Evolutionary conservation across 441 rosid species (phyloP).

Genomic region (Dalechampia spathulata): DNA sequence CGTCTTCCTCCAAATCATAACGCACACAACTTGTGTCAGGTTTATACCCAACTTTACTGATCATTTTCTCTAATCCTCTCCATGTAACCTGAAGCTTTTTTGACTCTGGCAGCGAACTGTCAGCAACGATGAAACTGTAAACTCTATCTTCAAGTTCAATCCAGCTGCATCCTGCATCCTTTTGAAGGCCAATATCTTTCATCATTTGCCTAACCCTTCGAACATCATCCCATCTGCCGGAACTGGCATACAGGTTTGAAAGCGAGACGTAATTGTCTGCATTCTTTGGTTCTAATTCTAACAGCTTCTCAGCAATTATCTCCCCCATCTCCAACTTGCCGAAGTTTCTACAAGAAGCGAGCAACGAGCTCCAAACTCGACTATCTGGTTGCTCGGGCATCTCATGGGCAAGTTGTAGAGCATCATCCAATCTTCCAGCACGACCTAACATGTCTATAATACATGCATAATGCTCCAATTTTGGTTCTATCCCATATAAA

Average conservation of each 20-base stretch:
- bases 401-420: constrained; percentile 37
- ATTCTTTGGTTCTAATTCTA: constrained; percentile 52
- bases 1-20: constrained; percentile 39
- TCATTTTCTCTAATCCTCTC: constrained; percentile 33
- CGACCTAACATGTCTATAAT: constrained; percentile 74
- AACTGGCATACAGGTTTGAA: constrained; percentile 50
- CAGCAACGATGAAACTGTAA: constrained; percentile 53
- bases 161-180: constrained; percentile 76
- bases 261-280: constrained; percentile 66
- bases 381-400: constrained; percentile 56
- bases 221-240: constrained; percentile 51
- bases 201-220: constrained; percentile 45
- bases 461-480: constrained; percentile 60
- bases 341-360: constrained; percentile 61
- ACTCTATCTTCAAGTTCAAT: constrained; percentile 49
- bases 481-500: constrained; percentile 37
- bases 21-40: constrained; percentile 42
- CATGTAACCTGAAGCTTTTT: constrained; percentile 35
- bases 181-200: constrained; percentile 42
- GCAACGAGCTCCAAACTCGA: constrained; percentile 77
- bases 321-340: constrained; percentile 55
- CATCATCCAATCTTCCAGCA: constrained; percentile 56
- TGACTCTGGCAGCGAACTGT: constrained; percentile 35
- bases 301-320: constrained; percentile 52
- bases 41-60: constrained; percentile 40